These are phyloP conservation scores for Prunus campanulata DNA, from an alignment of 306 rosid genomes.

Conservation along the genomic window DNA sequence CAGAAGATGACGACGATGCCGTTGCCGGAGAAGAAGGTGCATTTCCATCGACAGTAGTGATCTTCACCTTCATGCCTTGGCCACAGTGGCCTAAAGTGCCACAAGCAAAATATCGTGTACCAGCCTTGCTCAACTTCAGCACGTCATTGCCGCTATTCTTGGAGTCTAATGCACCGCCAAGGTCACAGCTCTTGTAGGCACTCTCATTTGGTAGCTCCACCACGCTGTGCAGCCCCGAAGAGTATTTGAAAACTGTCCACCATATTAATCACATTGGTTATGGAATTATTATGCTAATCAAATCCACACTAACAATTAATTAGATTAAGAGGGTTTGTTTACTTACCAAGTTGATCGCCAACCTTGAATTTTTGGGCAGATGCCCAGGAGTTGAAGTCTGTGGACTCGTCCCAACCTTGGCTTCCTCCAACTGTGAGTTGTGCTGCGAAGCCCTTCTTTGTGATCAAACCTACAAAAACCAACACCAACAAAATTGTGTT, in stretches of 20 bases:
- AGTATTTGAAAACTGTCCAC: slow-evolving; percentile 75
- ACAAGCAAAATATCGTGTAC: slow-evolving; percentile 67
- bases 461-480: slow-evolving; percentile 29
- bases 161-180: slow-evolving; percentile 43
- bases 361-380: slow-evolving; percentile 69
- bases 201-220: slow-evolving; percentile 59
- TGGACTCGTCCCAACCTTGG: slow-evolving; percentile 88
- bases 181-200: slow-evolving; percentile 64
- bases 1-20: slow-evolving; percentile 2
- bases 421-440: slow-evolving; percentile 79
- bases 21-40: slow-evolving; percentile 45
- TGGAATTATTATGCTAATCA: not conserved
- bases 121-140: slow-evolving; percentile 51
- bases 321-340: not conserved
- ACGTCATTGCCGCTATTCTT: slow-evolving; percentile 57
- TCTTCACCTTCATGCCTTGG: slow-evolving; percentile 86
- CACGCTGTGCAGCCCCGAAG: slow-evolving; percentile 63
- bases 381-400: slow-evolving; percentile 67
- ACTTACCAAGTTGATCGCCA: slow-evolving; percentile 85
- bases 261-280: not conserved
- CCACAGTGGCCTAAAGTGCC: slow-evolving; percentile 79
- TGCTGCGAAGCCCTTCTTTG: slow-evolving; percentile 35
- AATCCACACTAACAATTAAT: not conserved
- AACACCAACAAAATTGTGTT: slow-evolving; percentile 47
- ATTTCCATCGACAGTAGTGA: slow-evolving; percentile 37